These are phyloP conservation scores for Priceomyces melissophilus DNA, from an alignment of 805 yeast genomes.

Conservation along the genomic window DNA sequence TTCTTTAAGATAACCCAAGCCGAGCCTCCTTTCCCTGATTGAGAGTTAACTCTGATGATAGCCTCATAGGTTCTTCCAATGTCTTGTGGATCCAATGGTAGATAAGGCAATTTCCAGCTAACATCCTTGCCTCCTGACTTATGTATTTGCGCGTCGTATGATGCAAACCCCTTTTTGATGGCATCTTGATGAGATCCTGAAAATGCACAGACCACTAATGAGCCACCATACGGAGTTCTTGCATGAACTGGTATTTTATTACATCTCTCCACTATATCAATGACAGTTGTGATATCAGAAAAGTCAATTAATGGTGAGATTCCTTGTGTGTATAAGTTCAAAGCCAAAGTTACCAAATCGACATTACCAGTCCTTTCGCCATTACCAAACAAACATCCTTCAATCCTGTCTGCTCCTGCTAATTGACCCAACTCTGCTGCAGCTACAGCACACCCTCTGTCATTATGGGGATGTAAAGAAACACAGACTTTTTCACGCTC, in stretches of 20 bases:
- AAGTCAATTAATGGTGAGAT: conserved; percentile 68
- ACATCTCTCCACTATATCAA: conserved; percentile 73
- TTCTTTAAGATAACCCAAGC: conserved; percentile 80
- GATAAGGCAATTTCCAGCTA: conserved; percentile 73
- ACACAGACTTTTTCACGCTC: conserved; percentile 70
- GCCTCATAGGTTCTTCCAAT: conserved; percentile 90
- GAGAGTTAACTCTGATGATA: conserved; percentile 85
- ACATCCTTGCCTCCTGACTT: conserved; percentile 32
- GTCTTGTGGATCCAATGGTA: conserved; percentile 81
- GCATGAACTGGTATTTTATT: conserved; percentile 77
- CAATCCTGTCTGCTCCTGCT: conserved; percentile 88
- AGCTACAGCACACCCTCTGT: conserved; percentile 87
- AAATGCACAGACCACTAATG: conserved; percentile 78
- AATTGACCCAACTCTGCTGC: conserved; percentile 78
- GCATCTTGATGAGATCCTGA: conserved; percentile 89
- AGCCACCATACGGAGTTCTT: conserved; percentile 82
- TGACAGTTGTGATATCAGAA: conserved; percentile 60
- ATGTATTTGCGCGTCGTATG: conserved; percentile 38
- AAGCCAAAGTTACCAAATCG: conserved; percentile 73
- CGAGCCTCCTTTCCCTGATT: conserved; percentile 86
- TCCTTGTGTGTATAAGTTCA: conserved; percentile 79
- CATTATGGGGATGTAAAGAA: conserved; percentile 80
- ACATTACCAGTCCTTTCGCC: conserved; percentile 90
- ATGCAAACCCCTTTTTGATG: conserved; percentile 73
- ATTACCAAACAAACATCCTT: conserved; percentile 81